phyloP scores from a whole-genome alignment of 306 rosid genomes.

The Vigna nakashimae region DNA sequence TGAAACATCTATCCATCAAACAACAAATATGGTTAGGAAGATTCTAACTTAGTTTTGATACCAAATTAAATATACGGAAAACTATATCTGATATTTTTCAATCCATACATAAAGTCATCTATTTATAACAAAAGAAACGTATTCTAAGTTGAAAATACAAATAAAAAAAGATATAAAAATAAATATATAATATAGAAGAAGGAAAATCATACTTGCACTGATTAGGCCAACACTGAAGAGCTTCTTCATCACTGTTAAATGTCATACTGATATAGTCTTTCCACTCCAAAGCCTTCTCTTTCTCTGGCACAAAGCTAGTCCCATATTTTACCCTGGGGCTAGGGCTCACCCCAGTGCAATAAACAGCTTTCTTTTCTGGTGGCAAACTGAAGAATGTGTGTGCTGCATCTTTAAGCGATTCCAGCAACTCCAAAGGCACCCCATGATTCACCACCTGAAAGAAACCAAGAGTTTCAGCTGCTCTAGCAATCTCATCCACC shows the following conservation, averaged over 20 bases:
- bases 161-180: too few species aligned
- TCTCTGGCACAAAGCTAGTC: constrained; percentile 76
- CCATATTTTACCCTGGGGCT: constrained; percentile 56
- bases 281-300: constrained; percentile 72
- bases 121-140: too few species aligned
- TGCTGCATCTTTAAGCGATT: constrained; percentile 56
- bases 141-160: too few species aligned
- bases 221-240: constrained; percentile 62
- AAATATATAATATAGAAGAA: too few species aligned
- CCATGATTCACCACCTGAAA: constrained; percentile 75
- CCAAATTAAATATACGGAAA: too few species aligned
- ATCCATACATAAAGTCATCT: too few species aligned
- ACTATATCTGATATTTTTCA: too few species aligned
- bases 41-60: too few species aligned
- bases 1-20: too few species aligned
- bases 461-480: constrained; percentile 67
- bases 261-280: constrained; percentile 67
- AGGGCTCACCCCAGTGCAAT: constrained; percentile 49
- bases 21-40: too few species aligned
- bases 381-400: constrained; percentile 56
- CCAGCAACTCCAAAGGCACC: constrained; percentile 56
- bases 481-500: constrained; percentile 50
- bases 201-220: constrained; percentile 57
- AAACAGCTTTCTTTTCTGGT: constrained; percentile 54
- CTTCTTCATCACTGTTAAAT: constrained; percentile 59